These are phyloP conservation scores for Acorus calamus DNA, from an alignment of 106 monocot species.

Conservation along the genomic window DNA sequence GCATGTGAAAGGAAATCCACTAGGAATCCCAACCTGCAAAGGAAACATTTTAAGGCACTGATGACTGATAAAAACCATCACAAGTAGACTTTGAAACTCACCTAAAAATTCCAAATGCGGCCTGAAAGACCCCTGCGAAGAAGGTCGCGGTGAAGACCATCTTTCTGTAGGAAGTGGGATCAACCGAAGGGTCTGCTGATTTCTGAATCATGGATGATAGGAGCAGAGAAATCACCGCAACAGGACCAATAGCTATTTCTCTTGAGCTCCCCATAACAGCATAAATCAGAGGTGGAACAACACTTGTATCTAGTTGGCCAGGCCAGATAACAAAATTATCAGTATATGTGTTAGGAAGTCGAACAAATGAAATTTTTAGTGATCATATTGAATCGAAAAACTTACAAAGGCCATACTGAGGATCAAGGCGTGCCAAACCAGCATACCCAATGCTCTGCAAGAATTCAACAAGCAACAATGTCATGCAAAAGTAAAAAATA, in stretches of 20 bases:
- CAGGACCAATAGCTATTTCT: conserved; percentile 84
- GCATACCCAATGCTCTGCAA: conserved; percentile 92
- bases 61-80: no score
- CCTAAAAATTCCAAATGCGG: conserved; percentile 71
- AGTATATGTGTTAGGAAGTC: neutral
- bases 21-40: conserved; percentile 61
- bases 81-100: neutral
- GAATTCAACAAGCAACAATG: neutral
- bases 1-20: conserved; percentile 83
- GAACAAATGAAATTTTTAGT: no score
- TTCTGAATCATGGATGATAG: conserved; percentile 55
- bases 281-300: conserved; percentile 78
- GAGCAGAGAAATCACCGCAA: conserved; percentile 68
- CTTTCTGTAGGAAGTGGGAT: conserved; percentile 33
- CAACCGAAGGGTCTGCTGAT: conserved; percentile 46
- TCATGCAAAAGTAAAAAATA: neutral
- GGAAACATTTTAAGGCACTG: neutral
- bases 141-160: conserved; percentile 74
- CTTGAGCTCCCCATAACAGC: conserved; percentile 85
- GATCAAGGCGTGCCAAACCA: conserved; percentile 70
- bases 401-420: conserved; percentile 97
- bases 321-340: neutral
- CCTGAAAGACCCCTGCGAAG: conserved; percentile 75
- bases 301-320: conserved; percentile 47
- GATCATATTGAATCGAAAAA: neutral